Evolutionary conservation across 345 rosid genomes (phyloP).

Genomic region (Schrenkiella parvula): DNA sequence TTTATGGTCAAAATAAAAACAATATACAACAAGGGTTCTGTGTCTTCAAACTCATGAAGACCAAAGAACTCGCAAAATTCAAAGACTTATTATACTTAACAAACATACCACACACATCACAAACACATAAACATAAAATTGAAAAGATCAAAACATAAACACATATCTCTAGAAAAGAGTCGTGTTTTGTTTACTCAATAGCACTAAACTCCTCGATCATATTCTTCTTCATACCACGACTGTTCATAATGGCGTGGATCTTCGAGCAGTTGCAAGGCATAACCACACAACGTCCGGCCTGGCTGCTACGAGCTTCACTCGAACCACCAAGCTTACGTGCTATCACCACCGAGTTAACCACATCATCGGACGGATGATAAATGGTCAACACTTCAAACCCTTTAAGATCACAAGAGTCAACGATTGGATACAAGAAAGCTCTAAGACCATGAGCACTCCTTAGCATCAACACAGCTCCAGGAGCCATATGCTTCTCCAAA

Average conservation of each 20-base stretch:
- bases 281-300: conserved; percentile 22
- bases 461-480: conserved; percentile 59
- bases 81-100: background rate
- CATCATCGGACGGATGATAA: conserved; percentile 83
- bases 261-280: conserved; percentile 60
- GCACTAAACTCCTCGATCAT: conserved; percentile 46
- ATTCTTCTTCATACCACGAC: conserved; percentile 42
- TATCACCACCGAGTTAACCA: conserved; percentile 76
- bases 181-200: conserved; percentile 15
- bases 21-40: background rate
- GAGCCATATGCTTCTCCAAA: conserved; percentile 58
- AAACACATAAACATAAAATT: background rate
- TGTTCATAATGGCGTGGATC: conserved; percentile 43
- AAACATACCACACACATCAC: conserved; percentile 10
- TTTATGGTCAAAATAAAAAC: conserved; percentile 4
- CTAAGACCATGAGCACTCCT: conserved; percentile 92
- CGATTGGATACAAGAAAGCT: conserved; percentile 81
- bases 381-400: conserved; percentile 71
- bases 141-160: conserved; percentile 6
- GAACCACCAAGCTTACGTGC: conserved; percentile 52
- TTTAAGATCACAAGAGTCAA: conserved; percentile 59
- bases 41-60: conserved; percentile 3
- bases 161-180: background rate
- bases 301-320: background rate
- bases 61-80: conserved; percentile 13